Evolutionary conservation across 2,329 filamentous ascomycete species (phyloP), one percentile per base, ranked within the genome.

Genomic region (Sclerotinia minor): DNA sequence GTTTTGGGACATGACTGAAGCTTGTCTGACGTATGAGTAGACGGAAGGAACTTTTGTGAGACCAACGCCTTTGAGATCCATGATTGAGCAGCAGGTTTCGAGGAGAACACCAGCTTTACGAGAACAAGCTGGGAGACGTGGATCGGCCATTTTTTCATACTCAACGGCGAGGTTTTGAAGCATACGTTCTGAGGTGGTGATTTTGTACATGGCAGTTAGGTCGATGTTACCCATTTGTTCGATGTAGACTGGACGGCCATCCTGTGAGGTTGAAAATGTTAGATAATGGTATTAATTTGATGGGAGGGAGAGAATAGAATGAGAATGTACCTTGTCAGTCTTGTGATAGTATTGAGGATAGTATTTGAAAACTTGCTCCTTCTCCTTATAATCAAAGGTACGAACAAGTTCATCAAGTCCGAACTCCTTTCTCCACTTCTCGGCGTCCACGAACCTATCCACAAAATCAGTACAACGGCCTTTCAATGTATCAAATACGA

Each of bases 301-400:
- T 3, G 38, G 0, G 13, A 21, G 19, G 41, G 38, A 17, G 21
- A 19, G 38, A 15, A 24, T 35, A 2, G n/a, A 13, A 19, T 5
- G 3, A 21, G 17, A 29, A 59, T 67, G 45, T 79, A 89, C 88
- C 82, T 92, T 93, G 81, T 95, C 92, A 17, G 89, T 94, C 84
- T 97, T 97, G 87, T 99, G 95, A 83, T 99, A 99, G 84, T 95
- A 99, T 82, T 99, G 95, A 59, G 92, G 92, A 82, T 99, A 99
- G 84, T 91, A 97, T 81, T 94, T 83, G 80, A 92, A 92, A 69
- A 99, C 86, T 78, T 94, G 79, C 67, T 86, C 78, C 80, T 94
- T 95, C 85, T 97, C 94, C 71, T 85, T 84, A 83, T 97, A 97
- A 69, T 95, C 88, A 84, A 96, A 97, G 74, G 82, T 89, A 71